Conservation (phyloP, 1,139 yeast genomes). For the Yamadazyma diddensiae region DNA sequence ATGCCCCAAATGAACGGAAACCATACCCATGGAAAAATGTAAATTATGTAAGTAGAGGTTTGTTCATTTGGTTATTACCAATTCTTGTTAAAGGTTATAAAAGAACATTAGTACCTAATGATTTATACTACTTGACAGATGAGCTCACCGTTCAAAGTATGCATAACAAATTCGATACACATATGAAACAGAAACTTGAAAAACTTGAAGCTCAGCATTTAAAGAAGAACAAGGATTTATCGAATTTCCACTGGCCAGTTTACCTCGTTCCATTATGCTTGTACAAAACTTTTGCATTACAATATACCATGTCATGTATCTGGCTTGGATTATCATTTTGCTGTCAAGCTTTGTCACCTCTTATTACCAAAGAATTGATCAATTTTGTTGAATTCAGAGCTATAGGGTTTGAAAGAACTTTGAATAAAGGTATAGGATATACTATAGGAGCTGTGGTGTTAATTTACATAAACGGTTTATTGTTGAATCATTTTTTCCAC, state of each 20-base stretch:
- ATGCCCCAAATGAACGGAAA: constrained; percentile 34
- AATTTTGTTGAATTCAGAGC: constrained; percentile 37
- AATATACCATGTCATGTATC: constrained; percentile 32
- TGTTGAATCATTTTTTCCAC: constrained; percentile 44
- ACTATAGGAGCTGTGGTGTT: constrained; percentile 40
- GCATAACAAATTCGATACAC: constrained; percentile 30
- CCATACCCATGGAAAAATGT: constrained; percentile 36
- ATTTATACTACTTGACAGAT: constrained; percentile 38
- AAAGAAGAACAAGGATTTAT: constrained; percentile 21
- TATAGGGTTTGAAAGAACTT: constrained; percentile 32
- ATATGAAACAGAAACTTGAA: constrained; percentile 22
- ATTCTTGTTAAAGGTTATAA: constrained; percentile 40
- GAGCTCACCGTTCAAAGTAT: constrained; percentile 39
- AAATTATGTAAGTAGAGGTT: constrained; percentile 24
- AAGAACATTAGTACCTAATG: constrained; percentile 40
- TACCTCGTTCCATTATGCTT: constrained; percentile 35
- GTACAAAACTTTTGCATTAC: constrained; percentile 36
- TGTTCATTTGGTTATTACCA: constrained; percentile 45
- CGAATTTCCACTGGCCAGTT: constrained; percentile 35
- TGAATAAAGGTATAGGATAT: constrained; percentile 40
- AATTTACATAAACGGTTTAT: constrained; percentile 39
- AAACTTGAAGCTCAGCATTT: constrained; percentile 24
- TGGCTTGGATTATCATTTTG: constrained; percentile 37
- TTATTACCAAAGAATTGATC: constrained; percentile 37
- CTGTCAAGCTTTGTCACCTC: constrained; percentile 41